Conservation (phyloP, 495 filamentous ascomycete species). For the Neurospora sublineolata region DNA sequence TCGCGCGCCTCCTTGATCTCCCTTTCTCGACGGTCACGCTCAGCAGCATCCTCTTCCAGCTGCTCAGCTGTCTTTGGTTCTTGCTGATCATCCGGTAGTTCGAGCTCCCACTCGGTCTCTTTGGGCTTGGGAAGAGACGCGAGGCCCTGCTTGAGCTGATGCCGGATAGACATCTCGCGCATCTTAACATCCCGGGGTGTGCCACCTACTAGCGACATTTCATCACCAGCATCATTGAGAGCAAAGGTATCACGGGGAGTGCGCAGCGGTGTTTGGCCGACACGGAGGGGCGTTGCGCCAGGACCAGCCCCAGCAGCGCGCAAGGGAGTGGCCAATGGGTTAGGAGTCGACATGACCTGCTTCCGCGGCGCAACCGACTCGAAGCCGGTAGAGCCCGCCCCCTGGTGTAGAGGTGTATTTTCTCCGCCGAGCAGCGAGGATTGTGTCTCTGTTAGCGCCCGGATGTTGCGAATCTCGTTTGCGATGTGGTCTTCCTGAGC, state of each 20-base stretch:
- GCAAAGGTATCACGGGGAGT: conserved; percentile 86
- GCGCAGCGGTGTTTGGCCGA: conserved; percentile 76
- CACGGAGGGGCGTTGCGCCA: conserved; percentile 59
- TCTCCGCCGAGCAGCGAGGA: conserved; percentile 93
- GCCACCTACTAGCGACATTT: conserved; percentile 56
- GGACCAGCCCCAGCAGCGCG: conserved; percentile 55
- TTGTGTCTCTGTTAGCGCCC: conserved; percentile 84
- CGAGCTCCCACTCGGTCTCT: conserved; percentile 81
- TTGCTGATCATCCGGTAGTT: conserved; percentile 73
- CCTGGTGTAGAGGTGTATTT: conserved; percentile 79
- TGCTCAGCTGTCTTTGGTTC: conserved; percentile 46
- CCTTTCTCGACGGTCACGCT: conserved; percentile 61
- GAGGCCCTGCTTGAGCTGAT: conserved; percentile 61
- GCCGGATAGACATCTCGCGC: conserved; percentile 57
- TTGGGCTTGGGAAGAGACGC: conserved; percentile 85
- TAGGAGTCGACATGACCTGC: conserved; percentile 77
- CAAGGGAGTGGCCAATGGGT: conserved; percentile 88
- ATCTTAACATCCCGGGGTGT: conserved; percentile 71
- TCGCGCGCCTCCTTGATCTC: conserved; percentile 60
- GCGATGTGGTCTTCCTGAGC: conserved; percentile 90
- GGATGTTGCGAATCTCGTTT: conserved; percentile 92
- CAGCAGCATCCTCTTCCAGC: conserved; percentile 71
- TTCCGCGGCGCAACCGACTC: conserved; percentile 73
- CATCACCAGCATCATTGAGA: conserved; percentile 59
- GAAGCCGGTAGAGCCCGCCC: conserved; percentile 72